Evolutionary conservation across 345 rosid species (phyloP), one percentile per base, ranked within the genome.

Genomic region (Luvunga scandens): DNA sequence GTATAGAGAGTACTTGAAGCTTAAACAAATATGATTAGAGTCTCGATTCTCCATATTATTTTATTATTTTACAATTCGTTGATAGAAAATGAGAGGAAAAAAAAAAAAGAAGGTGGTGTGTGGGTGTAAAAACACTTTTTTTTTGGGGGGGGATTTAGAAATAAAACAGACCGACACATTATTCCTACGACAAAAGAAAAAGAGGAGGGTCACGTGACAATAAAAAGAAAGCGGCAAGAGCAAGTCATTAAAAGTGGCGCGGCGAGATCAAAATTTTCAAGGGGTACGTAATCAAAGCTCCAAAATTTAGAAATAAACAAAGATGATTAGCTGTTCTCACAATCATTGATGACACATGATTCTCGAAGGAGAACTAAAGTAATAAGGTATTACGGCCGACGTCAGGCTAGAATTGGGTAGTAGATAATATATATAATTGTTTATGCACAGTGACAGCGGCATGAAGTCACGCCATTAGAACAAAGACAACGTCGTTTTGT

Each of bases 341-440:
- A 75, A 63, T 63, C 69, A 75, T 64, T 65, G 78, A 65, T 64
- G 78, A 75, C 78, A n/a, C 56, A 7, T 63, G 4, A 22, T 75
- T 45, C 77, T 63, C 45, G 77, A 63, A 75, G 60, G 25, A 25
- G 2, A 21, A n/a, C 30, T 4, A 27, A 61, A 45, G 34, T 7
- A 65, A 60, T 30, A 53, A 33, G 56, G 56, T 14, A 18, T 73
- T 55, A 34, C 14, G 42, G 10, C 10, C 27, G 36, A 33, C 50
- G 48, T 57, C 75, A 56, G 28, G 30, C 60, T 22, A 3, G 50
- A 45, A 13, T 45, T 45, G 13, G 13, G 50, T 2, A 3, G 0
- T 12, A 3, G 48, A 18, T 0, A 0, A 16, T 16, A 1, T 2
- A 14, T 48, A 50, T 14, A 22, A 25, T 16, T 13, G 2, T 64